Evolutionary conservation across 225 moss, liverwort and hornwort genomes (phyloP), one percentile per base, ranked within the genome.

Genomic region (Climacium dendroides): DNA sequence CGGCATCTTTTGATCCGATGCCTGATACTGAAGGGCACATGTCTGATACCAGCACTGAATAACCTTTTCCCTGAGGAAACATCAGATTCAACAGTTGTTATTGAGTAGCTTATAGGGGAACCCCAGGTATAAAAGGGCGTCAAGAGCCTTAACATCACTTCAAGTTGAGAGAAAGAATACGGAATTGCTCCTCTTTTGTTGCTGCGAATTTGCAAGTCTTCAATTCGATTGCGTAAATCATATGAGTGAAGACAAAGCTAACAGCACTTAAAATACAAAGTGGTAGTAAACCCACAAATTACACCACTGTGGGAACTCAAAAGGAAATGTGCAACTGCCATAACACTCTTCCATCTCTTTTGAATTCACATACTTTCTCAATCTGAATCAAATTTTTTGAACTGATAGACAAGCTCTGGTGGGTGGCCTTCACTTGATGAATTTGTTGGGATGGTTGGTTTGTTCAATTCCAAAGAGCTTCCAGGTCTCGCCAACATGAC

Each of bases 21-120:
- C 98, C 98, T 85, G 98, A 95, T 19, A 98, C 95, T 53, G 94
- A 93, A 57, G 98, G 97, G 89, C 98, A 98, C 98, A 98, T 96
- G 70, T 98, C 98, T 76, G 98, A 98, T 71, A 98, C 82, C 79
- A 98, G 90, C 85, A 96, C 93, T 34, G 93, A 88, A 87, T 93
- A 98, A 15, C 98, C 98, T 47, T 83, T 87, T 78, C 97, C 95
- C 98, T 98, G 91, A 79, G 80, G 57, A 65, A 10, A 83, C 59
- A 64, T 57, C 64, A 74, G 35, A 65, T 74, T 79, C 74, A 67
- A 15, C 63, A 72, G 23, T 66, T 82, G 35, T 35, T 78, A 57
- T 32, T 75, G 13, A 66, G 41, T 77, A 71, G 54, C 78, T 15
- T 23, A 55, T 9, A 63, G 10, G 39, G 57, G 43, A 55, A 57